Evolutionary conservation across 2,329 filamentous ascomycete species (phyloP).

Genomic region (Paraphoma sp.): DNA sequence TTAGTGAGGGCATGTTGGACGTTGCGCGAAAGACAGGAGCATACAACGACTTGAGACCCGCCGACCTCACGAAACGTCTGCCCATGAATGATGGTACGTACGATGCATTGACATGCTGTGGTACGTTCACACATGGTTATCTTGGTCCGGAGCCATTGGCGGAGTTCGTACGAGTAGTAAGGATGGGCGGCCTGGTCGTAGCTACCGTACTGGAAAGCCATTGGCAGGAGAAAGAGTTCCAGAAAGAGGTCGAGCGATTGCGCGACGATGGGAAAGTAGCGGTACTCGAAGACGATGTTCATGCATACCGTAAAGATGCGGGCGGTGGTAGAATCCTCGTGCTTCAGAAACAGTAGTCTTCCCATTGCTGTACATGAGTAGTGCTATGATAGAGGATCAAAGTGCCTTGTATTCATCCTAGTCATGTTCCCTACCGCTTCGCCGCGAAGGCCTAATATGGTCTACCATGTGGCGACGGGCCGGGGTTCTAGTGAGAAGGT

Average conservation of each 20-base stretch:
- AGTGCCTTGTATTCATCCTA: no score
- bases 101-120: constrained; percentile 61
- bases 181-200: constrained; percentile 56
- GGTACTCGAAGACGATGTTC: constrained; percentile 42
- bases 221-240: constrained; percentile 58
- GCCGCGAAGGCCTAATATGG: no score
- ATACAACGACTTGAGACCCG: constrained; percentile 55
- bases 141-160: constrained; percentile 58
- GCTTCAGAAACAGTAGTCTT: constrained; percentile 2
- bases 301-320: constrained; percentile 37
- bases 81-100: constrained; percentile 51
- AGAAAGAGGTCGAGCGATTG: constrained; percentile 53
- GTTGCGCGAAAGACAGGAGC: constrained; percentile 57
- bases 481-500: no score
- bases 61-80: constrained; percentile 57
- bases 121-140: constrained; percentile 63
- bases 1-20: constrained; percentile 61
- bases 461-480: no score
- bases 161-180: constrained; percentile 60
- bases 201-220: constrained; percentile 60
- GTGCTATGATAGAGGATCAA: no score
- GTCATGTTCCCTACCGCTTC: no score
- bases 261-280: constrained; percentile 43
- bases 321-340: constrained; percentile 25
- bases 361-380: no score